Evolutionary conservation across 768 basidiomycete genomes (phyloP).

Genomic region (Pleurotus citrinopileatus): DNA sequence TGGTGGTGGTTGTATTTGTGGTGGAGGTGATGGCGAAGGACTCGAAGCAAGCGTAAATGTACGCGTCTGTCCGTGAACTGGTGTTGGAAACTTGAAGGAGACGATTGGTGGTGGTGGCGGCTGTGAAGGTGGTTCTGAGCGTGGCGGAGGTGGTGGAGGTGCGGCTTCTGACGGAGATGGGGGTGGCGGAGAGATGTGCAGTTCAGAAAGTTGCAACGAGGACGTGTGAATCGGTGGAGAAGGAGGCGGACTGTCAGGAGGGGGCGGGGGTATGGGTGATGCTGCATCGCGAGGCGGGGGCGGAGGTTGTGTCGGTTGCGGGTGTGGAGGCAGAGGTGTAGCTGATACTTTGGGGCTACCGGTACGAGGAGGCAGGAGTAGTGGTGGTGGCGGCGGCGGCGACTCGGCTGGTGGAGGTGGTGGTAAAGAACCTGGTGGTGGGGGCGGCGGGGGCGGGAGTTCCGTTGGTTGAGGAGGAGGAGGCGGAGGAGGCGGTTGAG

Average conservation of each 20-base stretch:
- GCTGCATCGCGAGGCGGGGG: constrained; percentile 25
- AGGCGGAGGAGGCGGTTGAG: constrained; percentile 11
- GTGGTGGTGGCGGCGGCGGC: constrained; percentile 22
- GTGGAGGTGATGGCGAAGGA: constrained; percentile 23
- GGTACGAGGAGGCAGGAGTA: no score
- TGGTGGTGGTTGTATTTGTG: constrained; percentile 25
- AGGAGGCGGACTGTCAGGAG: no score
- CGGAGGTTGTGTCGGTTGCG: no score
- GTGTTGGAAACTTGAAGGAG: constrained; percentile 1
- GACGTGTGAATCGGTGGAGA: constrained; percentile 14
- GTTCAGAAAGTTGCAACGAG: constrained; percentile 19
- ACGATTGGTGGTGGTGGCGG: constrained; percentile 17
- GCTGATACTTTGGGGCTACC: no score
- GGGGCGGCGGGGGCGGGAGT: constrained; percentile 23
- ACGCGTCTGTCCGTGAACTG: constrained; percentile 1
- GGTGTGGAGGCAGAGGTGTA: no score
- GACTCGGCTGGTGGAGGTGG: constrained; percentile 18
- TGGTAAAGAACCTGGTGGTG: constrained; percentile 22
- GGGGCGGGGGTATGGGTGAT: constrained; percentile 23
- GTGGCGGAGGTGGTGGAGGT: constrained; percentile 32
- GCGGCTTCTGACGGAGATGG: constrained; percentile 31
- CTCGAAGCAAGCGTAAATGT: constrained; percentile 18
- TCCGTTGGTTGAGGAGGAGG: constrained; percentile 25
- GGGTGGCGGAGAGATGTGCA: constrained; percentile 14
- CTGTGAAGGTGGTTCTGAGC: constrained; percentile 18